A percentile compares a stretch with the other conserved stretches of the same genome.
Conservation (phyloP, 2,329 filamentous ascomycete genomes). For the Beauveria rudraprayagi region DNA sequence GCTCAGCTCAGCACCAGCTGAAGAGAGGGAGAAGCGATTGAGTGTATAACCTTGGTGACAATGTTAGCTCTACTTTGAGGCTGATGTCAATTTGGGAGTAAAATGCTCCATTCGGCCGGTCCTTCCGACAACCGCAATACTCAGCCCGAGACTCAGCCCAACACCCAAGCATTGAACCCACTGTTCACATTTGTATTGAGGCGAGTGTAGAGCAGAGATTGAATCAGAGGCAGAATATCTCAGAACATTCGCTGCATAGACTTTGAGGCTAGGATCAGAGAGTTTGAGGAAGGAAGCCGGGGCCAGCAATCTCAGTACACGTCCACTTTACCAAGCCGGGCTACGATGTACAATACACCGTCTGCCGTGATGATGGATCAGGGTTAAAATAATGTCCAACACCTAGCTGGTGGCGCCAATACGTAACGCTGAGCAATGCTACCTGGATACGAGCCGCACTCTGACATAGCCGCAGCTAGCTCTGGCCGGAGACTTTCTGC, state of each 20-base stretch:
- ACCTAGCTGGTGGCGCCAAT: background rate
- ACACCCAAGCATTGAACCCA: background rate
- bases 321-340: background rate
- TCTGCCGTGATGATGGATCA: background rate
- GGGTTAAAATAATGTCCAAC: background rate
- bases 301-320: background rate
- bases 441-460: background rate
- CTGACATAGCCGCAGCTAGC: background rate
- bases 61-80: background rate
- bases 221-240: background rate
- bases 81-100: background rate
- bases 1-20: background rate
- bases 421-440: background rate
- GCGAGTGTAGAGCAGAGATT: background rate
- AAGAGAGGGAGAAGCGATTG: background rate
- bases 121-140: background rate
- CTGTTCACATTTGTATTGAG: background rate
- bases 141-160: background rate
- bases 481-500: background rate
- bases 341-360: background rate
- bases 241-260: background rate
- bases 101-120: background rate
- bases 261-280: background rate
- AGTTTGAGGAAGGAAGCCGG: background rate
- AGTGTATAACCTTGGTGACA: background rate